Percentiles rank a stretch among this genome's conserved stretches.
phyloP scores from a whole-genome alignment of 1,284 basidiomycete genomes.

The Thelephora terrestris region DNA sequence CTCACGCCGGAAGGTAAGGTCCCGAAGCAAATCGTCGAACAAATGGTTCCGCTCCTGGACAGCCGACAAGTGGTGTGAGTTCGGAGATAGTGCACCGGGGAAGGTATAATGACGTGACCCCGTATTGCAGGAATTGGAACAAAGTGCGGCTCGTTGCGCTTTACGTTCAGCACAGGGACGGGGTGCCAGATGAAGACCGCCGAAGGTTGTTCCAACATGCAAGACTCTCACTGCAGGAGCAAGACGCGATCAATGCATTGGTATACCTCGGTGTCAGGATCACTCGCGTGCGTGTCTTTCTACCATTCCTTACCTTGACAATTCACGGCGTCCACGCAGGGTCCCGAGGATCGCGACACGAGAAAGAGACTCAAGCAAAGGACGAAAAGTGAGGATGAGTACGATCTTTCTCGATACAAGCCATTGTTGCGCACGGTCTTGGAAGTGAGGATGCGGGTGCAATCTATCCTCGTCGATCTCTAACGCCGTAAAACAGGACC shows the following conservation, averaged over 20 bases:
- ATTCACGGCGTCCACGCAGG: slow-evolving; percentile 27
- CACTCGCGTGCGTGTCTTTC: slow-evolving; percentile 50
- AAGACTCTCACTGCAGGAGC: slow-evolving; percentile 80
- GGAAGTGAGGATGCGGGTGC: slow-evolving; percentile 14
- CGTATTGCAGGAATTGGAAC: slow-evolving; percentile 57
- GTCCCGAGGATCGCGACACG: slow-evolving; percentile 61
- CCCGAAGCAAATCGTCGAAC: slow-evolving; percentile 90
- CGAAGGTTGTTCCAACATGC: slow-evolving; percentile 95
- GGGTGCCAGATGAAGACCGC: slow-evolving; percentile 95
- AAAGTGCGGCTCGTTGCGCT: slow-evolving; percentile 96
- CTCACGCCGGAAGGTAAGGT: slow-evolving; percentile 81
- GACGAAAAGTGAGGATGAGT: slow-evolving; percentile 70
- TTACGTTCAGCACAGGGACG: slow-evolving; percentile 93
- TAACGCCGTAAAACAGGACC: slow-evolving; percentile 49
- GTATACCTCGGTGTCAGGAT: slow-evolving; percentile 79
- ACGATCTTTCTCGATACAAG: slow-evolving; percentile 92
- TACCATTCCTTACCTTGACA: not conserved
- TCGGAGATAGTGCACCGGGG: not conserved
- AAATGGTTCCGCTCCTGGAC: slow-evolving; percentile 96
- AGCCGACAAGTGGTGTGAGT: slow-evolving; percentile 72
- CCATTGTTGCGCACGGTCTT: slow-evolving; percentile 74
- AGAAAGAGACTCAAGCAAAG: slow-evolving; percentile 80
- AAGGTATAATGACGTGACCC: not conserved
- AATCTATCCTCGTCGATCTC: not conserved
- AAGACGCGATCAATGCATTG: slow-evolving; percentile 90